Evolutionary conservation across 495 filamentous ascomycete genomes (phyloP).

Genomic region (Emericellopsis terricola): DNA sequence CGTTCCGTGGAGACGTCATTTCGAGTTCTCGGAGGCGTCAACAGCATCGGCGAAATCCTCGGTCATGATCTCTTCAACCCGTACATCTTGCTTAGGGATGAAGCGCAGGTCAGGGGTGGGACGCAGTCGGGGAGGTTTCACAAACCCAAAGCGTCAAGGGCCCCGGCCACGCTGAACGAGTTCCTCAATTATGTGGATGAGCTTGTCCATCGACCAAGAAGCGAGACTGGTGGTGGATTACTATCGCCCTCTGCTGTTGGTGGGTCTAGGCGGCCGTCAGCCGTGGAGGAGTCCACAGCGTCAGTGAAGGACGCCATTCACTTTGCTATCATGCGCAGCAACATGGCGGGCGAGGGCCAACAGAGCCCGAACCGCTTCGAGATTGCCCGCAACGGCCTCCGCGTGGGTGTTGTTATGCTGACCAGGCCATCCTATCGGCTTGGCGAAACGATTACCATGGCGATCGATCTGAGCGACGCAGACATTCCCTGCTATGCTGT

Average conservation of each 20-base stretch:
- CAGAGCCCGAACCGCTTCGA: conserved; percentile 77
- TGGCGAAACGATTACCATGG: conserved; percentile 68
- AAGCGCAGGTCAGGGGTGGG: conserved; percentile 44
- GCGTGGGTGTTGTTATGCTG: conserved; percentile 74
- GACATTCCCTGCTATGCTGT: conserved; percentile 67
- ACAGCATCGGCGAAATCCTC: conserved; percentile 41
- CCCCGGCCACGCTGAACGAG: conserved; percentile 26
- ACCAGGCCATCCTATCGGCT: conserved; percentile 82
- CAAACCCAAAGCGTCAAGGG: conserved; percentile 2
- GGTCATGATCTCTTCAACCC: conserved; percentile 85
- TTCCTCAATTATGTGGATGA: conserved; percentile 68
- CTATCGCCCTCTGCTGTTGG: conserved; percentile 45
- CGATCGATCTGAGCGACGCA: conserved; percentile 60
- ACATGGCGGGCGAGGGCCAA: conserved; percentile 36
- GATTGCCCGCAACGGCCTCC: conserved; percentile 72
- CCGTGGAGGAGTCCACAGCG: conserved; percentile 16
- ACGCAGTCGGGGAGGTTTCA: conserved; percentile 13
- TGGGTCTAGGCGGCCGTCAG: conserved; percentile 36
- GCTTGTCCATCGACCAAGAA: conserved; percentile 45
- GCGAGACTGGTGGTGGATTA: conserved; percentile 36
- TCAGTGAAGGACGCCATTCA: conserved; percentile 78
- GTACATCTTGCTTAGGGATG: conserved; percentile 75
- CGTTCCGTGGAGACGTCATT: conserved; percentile 89
- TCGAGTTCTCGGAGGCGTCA: conserved; percentile 81
- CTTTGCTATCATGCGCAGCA: conserved; percentile 67